These are phyloP conservation scores for Lasiodiplodia theobromae DNA, from an alignment of 2,329 filamentous ascomycete species.

Conservation along the genomic window DNA sequence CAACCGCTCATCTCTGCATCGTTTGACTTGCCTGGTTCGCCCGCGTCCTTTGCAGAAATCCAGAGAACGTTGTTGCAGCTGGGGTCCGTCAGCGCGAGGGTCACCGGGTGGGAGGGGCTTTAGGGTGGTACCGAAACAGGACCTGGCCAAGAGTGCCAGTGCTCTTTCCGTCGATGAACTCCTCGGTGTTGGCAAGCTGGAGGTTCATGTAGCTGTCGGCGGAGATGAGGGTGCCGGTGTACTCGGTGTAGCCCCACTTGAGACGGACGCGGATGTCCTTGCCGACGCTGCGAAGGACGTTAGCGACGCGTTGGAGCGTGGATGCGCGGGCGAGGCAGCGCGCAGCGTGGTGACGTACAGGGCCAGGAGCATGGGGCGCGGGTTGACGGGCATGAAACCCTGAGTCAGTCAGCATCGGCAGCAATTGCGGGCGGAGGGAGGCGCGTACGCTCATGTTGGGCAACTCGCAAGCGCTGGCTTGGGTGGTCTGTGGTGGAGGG, in stretches of 20 bases:
- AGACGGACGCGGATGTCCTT: slow-evolving; percentile 89
- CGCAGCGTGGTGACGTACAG: slow-evolving; percentile 65
- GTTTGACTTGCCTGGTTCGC: slow-evolving; percentile 22
- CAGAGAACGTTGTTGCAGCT: slow-evolving; percentile 98
- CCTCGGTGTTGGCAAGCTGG: slow-evolving; percentile 87
- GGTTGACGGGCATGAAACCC: slow-evolving; percentile 88
- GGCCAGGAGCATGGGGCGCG: slow-evolving; percentile 92
- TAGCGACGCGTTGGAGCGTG: neutral
- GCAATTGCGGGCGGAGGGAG: neutral
- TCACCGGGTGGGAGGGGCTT: neutral
- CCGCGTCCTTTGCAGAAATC: slow-evolving; percentile 69
- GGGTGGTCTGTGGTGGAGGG: neutral
- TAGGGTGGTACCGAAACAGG: slow-evolving; percentile 74
- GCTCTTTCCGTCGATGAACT: slow-evolving; percentile 88
- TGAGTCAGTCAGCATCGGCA: neutral
- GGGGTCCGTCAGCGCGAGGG: slow-evolving; percentile 13
- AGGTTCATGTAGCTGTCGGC: slow-evolving; percentile 99
- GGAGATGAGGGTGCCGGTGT: slow-evolving; percentile 90
- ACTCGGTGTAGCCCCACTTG: slow-evolving; percentile 98
- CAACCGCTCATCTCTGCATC: slow-evolving; percentile 34
- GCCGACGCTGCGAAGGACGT: slow-evolving; percentile 66
- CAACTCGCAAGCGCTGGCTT: neutral
- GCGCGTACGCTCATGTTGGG: slow-evolving; percentile 23
- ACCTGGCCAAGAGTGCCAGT: slow-evolving; percentile 88
- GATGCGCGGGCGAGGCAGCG: neutral